Percentiles rank a stretch among this genome's conserved stretches.
phyloP scores from a whole-genome alignment of 2,329 filamentous ascomycete species.

The Neocatenulostroma microsporum region DNA sequence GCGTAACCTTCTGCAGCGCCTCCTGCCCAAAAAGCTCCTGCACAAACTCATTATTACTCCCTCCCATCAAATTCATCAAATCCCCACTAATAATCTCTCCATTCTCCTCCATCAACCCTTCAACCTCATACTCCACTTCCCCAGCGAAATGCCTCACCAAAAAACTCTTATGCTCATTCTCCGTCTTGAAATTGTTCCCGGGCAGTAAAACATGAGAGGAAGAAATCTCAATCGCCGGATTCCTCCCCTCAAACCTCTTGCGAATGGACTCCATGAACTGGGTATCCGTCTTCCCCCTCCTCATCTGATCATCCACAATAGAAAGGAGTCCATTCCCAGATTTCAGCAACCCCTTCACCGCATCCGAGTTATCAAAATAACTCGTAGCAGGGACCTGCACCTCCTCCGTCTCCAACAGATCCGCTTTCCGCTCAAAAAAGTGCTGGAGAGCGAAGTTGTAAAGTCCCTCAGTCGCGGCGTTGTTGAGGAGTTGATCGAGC shows the following conservation, averaged over 20 bases:
- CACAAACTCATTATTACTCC: slow-evolving; percentile 82
- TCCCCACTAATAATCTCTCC: slow-evolving; percentile 94
- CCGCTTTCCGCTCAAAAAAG: slow-evolving; percentile 92
- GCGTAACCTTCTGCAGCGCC: slow-evolving; percentile 82
- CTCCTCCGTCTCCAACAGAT: slow-evolving; percentile 89
- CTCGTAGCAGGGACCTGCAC: slow-evolving; percentile 83
- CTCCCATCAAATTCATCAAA: slow-evolving; percentile 85
- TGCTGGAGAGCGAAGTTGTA: slow-evolving; percentile 92
- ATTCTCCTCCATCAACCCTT: slow-evolving; percentile 86
- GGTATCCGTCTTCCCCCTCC: slow-evolving; percentile 76
- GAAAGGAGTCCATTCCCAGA: slow-evolving; percentile 84
- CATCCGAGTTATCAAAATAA: slow-evolving; percentile 97
- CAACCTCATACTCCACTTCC: slow-evolving; percentile 87
- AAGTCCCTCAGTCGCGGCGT: slow-evolving; percentile 82
- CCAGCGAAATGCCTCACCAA: slow-evolving; percentile 93
- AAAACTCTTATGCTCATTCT: slow-evolving; percentile 72
- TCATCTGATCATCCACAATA: slow-evolving; percentile 93
- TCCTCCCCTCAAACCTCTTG: slow-evolving; percentile 92
- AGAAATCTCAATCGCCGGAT: slow-evolving; percentile 70
- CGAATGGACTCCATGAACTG: slow-evolving; percentile 85
- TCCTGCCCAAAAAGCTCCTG: slow-evolving; percentile 92
- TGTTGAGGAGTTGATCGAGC: slow-evolving; percentile 88
- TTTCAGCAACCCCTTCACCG: slow-evolving; percentile 85
- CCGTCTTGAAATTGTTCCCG: slow-evolving; percentile 82
- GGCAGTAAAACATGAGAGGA: slow-evolving; percentile 67